Evolutionary conservation across 2,329 filamentous ascomycete genomes (phyloP).

Genomic region (Hypoxylon sp.): DNA sequence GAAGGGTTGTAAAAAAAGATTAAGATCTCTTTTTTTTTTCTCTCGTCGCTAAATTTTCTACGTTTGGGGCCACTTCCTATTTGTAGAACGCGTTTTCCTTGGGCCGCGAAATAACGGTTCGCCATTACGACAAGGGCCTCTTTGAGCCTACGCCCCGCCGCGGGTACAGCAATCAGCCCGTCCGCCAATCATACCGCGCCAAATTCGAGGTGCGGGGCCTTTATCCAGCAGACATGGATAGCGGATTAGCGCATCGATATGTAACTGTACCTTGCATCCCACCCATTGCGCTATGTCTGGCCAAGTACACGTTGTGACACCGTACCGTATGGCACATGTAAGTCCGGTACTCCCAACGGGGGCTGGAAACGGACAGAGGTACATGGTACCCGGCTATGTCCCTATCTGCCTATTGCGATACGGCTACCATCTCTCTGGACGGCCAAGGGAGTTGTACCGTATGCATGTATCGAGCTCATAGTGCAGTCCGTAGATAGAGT

Average conservation of each 20-base stretch:
- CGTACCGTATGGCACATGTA: too few species aligned
- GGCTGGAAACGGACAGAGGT: too few species aligned
- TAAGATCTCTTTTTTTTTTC: slow-evolving; percentile 47
- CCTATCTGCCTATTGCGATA: too few species aligned
- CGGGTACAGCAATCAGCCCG: slow-evolving; percentile 20
- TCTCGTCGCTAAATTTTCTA: slow-evolving; percentile 48
- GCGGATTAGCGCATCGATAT: background rate
- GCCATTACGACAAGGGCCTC: slow-evolving; percentile 38
- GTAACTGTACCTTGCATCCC: background rate
- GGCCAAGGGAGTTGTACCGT: too few species aligned
- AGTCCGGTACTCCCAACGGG: too few species aligned
- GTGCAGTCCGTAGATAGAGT: too few species aligned
- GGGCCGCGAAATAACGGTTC: slow-evolving; percentile 42
- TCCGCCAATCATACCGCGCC: slow-evolving; percentile 34
- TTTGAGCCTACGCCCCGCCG: slow-evolving; percentile 29
- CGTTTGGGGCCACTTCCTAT: slow-evolving; percentile 53
- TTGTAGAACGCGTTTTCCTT: slow-evolving; percentile 51
- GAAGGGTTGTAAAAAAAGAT: slow-evolving; percentile 48
- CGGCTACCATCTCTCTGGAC: too few species aligned
- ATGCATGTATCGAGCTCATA: too few species aligned
- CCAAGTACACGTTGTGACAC: too few species aligned
- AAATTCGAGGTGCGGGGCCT: slow-evolving; percentile 29
- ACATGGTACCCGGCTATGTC: too few species aligned
- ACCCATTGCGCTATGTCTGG: too few species aligned
- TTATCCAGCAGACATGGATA: slow-evolving; percentile 27